phyloP scores from a whole-genome alignment of 2,329 filamentous ascomycete species.

The Exserohilum turcica region DNA sequence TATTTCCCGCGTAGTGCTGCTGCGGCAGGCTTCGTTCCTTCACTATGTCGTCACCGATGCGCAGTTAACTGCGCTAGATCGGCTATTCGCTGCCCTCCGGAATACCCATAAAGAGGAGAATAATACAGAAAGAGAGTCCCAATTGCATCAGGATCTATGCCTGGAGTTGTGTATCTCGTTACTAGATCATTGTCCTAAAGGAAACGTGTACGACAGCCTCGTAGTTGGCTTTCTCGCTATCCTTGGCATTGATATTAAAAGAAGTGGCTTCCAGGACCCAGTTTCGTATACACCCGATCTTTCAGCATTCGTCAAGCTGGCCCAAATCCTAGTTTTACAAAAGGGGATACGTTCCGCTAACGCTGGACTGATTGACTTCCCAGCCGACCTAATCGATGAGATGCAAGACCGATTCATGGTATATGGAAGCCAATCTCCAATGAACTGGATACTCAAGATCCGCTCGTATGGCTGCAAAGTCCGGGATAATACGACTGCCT shows the following conservation, averaged over 20 bases:
- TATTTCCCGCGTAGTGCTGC: background rate
- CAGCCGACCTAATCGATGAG: background rate
- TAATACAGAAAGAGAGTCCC: background rate
- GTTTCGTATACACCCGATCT: background rate
- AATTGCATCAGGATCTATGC: background rate
- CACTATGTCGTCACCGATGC: background rate
- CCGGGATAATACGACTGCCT: background rate
- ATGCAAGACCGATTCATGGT: conserved; percentile 1
- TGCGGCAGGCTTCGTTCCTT: background rate
- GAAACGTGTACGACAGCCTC: background rate
- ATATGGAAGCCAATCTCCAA: conserved; percentile 1
- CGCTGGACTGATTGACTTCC: background rate
- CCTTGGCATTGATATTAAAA: background rate
- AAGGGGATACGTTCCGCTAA: background rate
- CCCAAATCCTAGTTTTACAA: conserved; percentile 1
- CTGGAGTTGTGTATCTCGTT: background rate
- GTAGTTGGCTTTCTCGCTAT: background rate
- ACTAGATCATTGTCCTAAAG: background rate
- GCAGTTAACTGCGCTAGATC: conserved; percentile 1
- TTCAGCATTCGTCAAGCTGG: background rate
- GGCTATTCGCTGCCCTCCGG: background rate
- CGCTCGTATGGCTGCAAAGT: background rate
- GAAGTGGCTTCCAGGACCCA: background rate
- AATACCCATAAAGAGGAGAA: background rate
- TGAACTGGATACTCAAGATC: conserved; percentile 2